A percentile compares a stretch with the other conserved stretches of the same genome.
Evolutionary conservation across 345 rosid species (phyloP).

Genomic region (Kernera saxatilis): DNA sequence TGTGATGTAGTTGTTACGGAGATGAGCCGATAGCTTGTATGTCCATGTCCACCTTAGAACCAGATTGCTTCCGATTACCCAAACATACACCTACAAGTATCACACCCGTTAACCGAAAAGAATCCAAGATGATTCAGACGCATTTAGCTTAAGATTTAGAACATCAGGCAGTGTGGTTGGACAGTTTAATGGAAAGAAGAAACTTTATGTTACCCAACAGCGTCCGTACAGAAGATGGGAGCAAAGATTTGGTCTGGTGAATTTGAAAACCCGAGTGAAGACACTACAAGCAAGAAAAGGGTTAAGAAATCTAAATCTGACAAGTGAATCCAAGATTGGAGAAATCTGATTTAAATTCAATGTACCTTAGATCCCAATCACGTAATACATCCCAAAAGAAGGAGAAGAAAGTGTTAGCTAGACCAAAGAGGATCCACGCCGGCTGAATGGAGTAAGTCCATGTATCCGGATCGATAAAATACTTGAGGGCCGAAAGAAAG

Average conservation of each 20-base stretch:
- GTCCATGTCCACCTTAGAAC: constrained; percentile 96
- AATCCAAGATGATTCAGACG: neutral
- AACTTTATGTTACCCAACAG: constrained; percentile 58
- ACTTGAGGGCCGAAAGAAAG: constrained; percentile 93
- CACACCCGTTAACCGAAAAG: neutral
- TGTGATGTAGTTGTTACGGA: constrained; percentile 83
- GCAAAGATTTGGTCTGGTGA: constrained; percentile 51
- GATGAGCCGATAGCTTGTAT: constrained; percentile 92
- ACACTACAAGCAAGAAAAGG: constrained; percentile 37
- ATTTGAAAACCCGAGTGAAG: constrained; percentile 87
- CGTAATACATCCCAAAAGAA: constrained; percentile 94
- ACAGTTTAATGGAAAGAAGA: neutral
- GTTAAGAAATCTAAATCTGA: neutral
- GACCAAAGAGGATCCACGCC: constrained; percentile 81
- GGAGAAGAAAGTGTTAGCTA: constrained; percentile 78
- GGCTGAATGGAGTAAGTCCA: constrained; percentile 86
- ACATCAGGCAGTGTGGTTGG: neutral
- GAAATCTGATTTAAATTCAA: neutral
- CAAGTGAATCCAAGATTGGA: neutral
- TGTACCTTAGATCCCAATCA: constrained; percentile 96
- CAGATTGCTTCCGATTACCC: constrained; percentile 92
- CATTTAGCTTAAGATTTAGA: neutral
- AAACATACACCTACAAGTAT: constrained; percentile 60
- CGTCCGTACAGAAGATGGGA: constrained; percentile 59
- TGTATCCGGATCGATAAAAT: constrained; percentile 61